Conservation (phyloP, 768 basidiomycete genomes). For the Mycena venus region DNA sequence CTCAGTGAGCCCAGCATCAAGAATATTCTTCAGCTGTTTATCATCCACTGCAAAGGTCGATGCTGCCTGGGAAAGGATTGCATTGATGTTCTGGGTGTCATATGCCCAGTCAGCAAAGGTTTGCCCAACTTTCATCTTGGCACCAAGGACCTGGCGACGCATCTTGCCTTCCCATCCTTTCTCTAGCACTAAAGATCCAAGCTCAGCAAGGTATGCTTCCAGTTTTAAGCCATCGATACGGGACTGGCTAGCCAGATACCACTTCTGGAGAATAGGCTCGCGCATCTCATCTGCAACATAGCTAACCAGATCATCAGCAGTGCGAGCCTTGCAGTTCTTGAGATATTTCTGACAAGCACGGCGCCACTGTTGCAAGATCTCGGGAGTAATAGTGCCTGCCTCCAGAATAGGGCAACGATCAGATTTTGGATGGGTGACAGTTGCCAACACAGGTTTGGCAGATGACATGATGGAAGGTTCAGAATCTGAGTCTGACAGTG, state of each 20-base stretch:
- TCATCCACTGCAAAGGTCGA: not conserved
- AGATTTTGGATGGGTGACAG: not conserved
- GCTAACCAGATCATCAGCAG: constrained; percentile 15
- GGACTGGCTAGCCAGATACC: constrained; percentile 4
- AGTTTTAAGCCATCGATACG: too few species aligned
- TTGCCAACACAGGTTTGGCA: not conserved
- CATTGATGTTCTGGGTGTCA: constrained; percentile 7
- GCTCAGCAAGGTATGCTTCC: constrained; percentile 1
- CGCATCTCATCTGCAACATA: constrained; percentile 19
- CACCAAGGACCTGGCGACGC: constrained; percentile 1
- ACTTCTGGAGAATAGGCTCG: constrained; percentile 13
- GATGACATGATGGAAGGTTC: not conserved
- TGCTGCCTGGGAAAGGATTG: not conserved
- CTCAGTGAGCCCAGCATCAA: not conserved
- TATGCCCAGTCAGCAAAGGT: constrained; percentile 8
- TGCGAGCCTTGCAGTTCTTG: constrained; percentile 1
- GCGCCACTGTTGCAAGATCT: not conserved
- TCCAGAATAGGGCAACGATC: constrained; percentile 7
- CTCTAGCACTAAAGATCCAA: not conserved
- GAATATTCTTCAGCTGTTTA: not conserved
- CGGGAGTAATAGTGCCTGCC: not conserved
- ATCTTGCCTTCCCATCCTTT: constrained; percentile 5
- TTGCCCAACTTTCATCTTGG: not conserved
- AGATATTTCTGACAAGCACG: constrained; percentile 16
- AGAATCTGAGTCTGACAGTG: not conserved